Evolutionary conservation across 1,284 basidiomycete species (phyloP).

Genomic region (Peniophora sp.): DNA sequence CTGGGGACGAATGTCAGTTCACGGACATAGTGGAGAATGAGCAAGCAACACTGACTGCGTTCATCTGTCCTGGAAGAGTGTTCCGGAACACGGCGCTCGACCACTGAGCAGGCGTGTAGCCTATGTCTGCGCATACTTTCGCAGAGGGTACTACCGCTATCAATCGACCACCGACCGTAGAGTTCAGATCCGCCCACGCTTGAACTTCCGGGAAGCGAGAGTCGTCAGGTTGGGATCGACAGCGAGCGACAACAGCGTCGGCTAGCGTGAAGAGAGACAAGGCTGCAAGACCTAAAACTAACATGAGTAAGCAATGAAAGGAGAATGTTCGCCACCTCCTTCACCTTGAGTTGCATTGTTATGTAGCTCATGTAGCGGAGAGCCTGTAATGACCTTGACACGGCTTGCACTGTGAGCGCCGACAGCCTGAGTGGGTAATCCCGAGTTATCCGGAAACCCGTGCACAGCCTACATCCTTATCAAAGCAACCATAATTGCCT

Average conservation of each 20-base stretch:
- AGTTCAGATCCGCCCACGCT: not conserved
- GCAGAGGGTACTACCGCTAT: slow-evolving; percentile 12
- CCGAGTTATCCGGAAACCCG: too few relatives aligned
- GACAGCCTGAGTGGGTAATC: too few relatives aligned
- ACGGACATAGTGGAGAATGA: not conserved
- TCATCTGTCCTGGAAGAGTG: slow-evolving; percentile 14
- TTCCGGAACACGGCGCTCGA: slow-evolving; percentile 12
- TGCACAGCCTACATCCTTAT: too few relatives aligned
- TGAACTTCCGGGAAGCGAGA: not conserved
- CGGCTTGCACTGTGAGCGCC: too few relatives aligned
- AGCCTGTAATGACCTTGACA: too few relatives aligned
- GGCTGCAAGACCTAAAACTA: too few relatives aligned
- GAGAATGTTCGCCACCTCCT: too few relatives aligned
- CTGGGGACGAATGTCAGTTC: not conserved
- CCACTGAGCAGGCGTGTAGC: slow-evolving; percentile 15
- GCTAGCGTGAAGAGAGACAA: too few relatives aligned
- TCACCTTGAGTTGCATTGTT: too few relatives aligned
- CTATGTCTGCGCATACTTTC: slow-evolving; percentile 8
- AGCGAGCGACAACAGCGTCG: not conserved
- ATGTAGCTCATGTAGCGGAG: too few relatives aligned
- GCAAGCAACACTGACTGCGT: slow-evolving; percentile 8
- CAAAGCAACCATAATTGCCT: too few relatives aligned
- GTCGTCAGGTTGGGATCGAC: not conserved
- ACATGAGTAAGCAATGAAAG: too few relatives aligned
- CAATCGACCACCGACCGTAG: slow-evolving; percentile 10